A percentile compares a stretch with the other conserved stretches of the same genome.
phyloP scores from a whole-genome alignment of 2,329 filamentous ascomycete species.

The Metarhizium robertsii region DNA sequence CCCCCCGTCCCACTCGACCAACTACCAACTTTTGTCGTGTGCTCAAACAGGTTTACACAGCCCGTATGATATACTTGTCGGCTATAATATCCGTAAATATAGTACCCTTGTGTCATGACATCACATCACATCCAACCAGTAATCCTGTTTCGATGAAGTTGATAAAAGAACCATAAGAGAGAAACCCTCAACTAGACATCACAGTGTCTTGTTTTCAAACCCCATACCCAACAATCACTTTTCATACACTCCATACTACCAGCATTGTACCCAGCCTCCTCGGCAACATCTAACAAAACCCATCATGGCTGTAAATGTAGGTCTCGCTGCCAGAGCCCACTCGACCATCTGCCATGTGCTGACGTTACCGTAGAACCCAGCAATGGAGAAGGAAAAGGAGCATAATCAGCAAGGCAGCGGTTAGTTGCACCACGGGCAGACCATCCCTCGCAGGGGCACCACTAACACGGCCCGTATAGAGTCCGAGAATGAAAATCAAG shows the following conservation, averaged over 20 bases:
- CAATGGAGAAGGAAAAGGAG: conserved; percentile 1
- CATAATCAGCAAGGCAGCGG: background rate
- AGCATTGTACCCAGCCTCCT: background rate
- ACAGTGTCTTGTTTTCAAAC: background rate
- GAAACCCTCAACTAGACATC: background rate
- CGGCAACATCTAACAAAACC: background rate
- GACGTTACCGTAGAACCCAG: background rate
- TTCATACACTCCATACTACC: background rate
- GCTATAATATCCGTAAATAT: background rate
- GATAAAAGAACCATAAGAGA: background rate
- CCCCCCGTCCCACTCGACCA: background rate
- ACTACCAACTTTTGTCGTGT: background rate
- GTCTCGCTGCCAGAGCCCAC: too few species aligned
- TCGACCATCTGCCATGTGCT: background rate
- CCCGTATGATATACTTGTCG: too few species aligned
- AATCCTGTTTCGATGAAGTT: background rate
- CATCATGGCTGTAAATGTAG: background rate
- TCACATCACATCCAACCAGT: background rate
- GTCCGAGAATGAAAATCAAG: conserved; percentile 4
- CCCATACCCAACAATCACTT: background rate
- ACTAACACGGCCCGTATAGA: background rate
- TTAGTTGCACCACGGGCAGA: background rate
- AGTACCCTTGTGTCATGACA: background rate
- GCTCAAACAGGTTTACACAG: background rate
- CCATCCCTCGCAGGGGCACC: background rate